These are phyloP conservation scores for Rhizopogon sp. DNA, from an alignment of 768 basidiomycete species.

Conservation along the genomic window DNA sequence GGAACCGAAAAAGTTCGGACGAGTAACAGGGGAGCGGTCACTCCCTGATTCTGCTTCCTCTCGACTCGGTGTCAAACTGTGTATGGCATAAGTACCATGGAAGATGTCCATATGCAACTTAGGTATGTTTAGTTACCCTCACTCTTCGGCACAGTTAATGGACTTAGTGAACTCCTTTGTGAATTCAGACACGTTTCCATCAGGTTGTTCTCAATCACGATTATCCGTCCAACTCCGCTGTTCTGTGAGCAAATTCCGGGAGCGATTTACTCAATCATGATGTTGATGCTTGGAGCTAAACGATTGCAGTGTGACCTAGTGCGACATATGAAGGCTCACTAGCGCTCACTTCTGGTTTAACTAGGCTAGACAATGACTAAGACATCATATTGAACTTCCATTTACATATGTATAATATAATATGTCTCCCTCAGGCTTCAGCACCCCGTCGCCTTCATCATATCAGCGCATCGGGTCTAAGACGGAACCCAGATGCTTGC, in stretches of 20 bases:
- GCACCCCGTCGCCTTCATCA: constrained; percentile 2
- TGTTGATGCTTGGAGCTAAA: constrained; percentile 19
- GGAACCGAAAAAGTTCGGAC: too few relatives aligned
- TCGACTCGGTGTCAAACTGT: constrained; percentile 17
- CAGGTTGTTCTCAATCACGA: constrained; percentile 11
- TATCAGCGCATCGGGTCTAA: constrained; percentile 19
- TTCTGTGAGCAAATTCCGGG: constrained; percentile 23
- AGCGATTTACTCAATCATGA: constrained; percentile 23
- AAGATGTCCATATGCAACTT: not conserved
- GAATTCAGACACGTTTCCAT: constrained; percentile 14
- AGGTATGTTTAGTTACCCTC: not conserved
- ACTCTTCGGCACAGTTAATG: not conserved
- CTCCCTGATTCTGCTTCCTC: constrained; percentile 13
- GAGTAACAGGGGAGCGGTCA: too few relatives aligned
- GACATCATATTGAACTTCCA: constrained; percentile 20
- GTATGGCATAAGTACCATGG: not conserved
- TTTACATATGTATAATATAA: constrained; percentile 22
- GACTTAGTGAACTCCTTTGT: not conserved
- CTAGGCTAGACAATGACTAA: constrained; percentile 18
- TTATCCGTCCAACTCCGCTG: constrained; percentile 26
- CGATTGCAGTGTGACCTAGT: constrained; percentile 10
- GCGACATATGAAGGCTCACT: constrained; percentile 8
- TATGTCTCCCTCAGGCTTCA: constrained; percentile 6
- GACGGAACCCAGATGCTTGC: constrained; percentile 21
- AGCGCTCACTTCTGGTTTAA: constrained; percentile 7